Percentiles rank a stretch among this genome's conserved stretches.
Conservation (phyloP, 2,329 filamentous ascomycete genomes). For the Fusarium abutilonis region DNA sequence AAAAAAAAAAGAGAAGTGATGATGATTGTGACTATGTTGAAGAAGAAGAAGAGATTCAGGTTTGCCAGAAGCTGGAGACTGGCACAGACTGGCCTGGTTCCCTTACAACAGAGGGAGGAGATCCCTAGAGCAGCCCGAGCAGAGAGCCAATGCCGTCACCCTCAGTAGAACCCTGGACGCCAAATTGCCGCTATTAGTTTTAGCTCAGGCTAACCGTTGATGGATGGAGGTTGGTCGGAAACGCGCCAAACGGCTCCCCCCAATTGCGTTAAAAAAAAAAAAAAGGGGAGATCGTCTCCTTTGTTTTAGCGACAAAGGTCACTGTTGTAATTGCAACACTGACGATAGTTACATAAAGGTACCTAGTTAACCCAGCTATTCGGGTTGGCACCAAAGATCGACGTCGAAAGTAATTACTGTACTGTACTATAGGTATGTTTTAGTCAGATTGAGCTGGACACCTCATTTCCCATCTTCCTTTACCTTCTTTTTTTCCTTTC, state of each 20-base stretch:
- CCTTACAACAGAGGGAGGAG: not conserved
- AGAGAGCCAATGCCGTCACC: constrained; percentile 41
- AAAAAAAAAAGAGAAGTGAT: constrained; percentile 10
- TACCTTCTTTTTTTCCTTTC: constrained; percentile 3
- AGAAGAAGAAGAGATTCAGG: constrained; percentile 5
- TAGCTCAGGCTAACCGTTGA: constrained; percentile 21
- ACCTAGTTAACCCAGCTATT: constrained; percentile 11
- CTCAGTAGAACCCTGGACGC: constrained; percentile 31
- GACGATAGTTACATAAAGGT: not conserved
- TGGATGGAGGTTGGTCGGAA: not conserved
- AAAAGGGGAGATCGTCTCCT: constrained; percentile 18
- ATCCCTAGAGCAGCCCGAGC: not conserved
- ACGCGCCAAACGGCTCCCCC: not conserved
- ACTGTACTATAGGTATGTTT: not conserved
- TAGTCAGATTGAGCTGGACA: constrained; percentile 27
- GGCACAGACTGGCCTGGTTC: not conserved
- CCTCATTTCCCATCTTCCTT: constrained; percentile 31
- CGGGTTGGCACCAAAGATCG: constrained; percentile 27
- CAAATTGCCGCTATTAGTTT: constrained; percentile 39
- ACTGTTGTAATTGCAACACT: constrained; percentile 18
- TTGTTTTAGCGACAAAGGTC: not conserved
- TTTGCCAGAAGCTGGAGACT: constrained; percentile 6
- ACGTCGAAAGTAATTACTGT: constrained; percentile 4
- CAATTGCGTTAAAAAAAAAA: not conserved
- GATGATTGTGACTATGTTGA: constrained; percentile 11